A percentile compares a stretch with the other conserved stretches of the same genome.
phyloP scores from a whole-genome alignment of 768 basidiomycete genomes.

The Phlebiopsis flavidoalba region DNA sequence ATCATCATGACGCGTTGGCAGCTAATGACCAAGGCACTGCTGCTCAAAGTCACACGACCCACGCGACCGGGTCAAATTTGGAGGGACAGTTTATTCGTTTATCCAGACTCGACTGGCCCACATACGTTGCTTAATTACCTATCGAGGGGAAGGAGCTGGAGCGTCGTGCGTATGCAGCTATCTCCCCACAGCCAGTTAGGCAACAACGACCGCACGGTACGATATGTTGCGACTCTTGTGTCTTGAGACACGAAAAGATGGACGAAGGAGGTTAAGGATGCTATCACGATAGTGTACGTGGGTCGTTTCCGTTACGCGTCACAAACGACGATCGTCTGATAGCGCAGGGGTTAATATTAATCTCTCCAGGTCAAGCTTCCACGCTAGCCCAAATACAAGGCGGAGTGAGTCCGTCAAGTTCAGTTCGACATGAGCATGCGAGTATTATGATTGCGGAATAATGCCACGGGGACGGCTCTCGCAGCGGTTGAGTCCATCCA shows the following conservation, averaged over 20 bases:
- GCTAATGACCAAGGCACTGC: neutral
- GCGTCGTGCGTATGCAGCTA: neutral
- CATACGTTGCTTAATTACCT: neutral
- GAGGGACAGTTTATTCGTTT: neutral
- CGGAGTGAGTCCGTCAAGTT: neutral
- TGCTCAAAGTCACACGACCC: neutral
- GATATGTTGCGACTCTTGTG: neutral
- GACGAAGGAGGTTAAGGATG: neutral
- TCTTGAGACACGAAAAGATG: neutral
- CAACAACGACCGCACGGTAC: neutral
- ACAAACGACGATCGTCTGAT: neutral
- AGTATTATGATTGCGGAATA: neutral
- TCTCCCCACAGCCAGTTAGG: neutral
- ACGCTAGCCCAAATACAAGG: neutral
- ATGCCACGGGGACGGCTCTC: neutral
- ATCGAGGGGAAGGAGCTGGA: neutral
- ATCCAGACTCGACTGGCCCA: neutral
- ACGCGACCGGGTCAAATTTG: neutral
- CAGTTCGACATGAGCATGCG: neutral
- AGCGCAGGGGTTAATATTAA: neutral
- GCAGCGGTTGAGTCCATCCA: too few relatives aligned
- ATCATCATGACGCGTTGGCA: neutral
- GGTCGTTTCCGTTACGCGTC: too few relatives aligned
- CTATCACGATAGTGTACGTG: neutral
- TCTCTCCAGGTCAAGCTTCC: neutral